Conservation (phyloP, 2,329 filamentous ascomycete genomes). For the Cladobotryum mycophilum region DNA sequence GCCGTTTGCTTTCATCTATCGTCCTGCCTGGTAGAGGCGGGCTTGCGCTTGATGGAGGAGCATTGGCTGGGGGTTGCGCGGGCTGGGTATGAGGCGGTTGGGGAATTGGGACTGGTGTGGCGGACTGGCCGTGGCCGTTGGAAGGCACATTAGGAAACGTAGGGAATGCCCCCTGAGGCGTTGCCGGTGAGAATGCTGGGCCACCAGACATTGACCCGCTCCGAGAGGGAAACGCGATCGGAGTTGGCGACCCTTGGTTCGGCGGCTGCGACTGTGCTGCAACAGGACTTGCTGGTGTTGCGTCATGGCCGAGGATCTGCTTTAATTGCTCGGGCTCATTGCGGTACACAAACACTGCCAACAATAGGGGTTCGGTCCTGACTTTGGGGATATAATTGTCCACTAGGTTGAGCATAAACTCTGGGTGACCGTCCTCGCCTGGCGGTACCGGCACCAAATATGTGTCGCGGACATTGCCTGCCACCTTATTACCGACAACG, state of each 20-base stretch:
- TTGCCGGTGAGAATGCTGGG: constrained; percentile 49
- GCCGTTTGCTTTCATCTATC: constrained; percentile 30
- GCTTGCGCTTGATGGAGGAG: constrained; percentile 2
- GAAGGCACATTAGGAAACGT: constrained; percentile 27
- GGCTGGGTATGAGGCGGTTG: constrained; percentile 24
- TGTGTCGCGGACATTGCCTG: constrained; percentile 75
- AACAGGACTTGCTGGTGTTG: constrained; percentile 4
- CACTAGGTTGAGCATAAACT: constrained; percentile 83
- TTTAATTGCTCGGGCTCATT: constrained; percentile 43
- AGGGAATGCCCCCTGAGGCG: constrained; percentile 29
- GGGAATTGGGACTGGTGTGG: constrained; percentile 31
- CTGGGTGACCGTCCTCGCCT: constrained; percentile 64
- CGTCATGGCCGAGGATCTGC: constrained; percentile 19
- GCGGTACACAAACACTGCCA: constrained; percentile 80
- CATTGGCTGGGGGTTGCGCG: constrained; percentile 19
- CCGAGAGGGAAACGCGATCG: constrained; percentile 31
- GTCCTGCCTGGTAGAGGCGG: constrained; percentile 14
- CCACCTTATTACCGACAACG: constrained; percentile 71
- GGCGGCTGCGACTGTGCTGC: constrained; percentile 4
- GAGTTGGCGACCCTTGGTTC: constrained; percentile 28
- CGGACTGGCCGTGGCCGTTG: constrained; percentile 26
- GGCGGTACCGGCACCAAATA: constrained; percentile 83
- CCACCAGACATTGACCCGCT: constrained; percentile 45
- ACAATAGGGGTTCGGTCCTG: constrained; percentile 67
- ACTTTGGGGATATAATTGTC: constrained; percentile 71